phyloP scores from a whole-genome alignment of 2,329 filamentous ascomycete genomes.

The Calonectria pseudoturangicola region DNA sequence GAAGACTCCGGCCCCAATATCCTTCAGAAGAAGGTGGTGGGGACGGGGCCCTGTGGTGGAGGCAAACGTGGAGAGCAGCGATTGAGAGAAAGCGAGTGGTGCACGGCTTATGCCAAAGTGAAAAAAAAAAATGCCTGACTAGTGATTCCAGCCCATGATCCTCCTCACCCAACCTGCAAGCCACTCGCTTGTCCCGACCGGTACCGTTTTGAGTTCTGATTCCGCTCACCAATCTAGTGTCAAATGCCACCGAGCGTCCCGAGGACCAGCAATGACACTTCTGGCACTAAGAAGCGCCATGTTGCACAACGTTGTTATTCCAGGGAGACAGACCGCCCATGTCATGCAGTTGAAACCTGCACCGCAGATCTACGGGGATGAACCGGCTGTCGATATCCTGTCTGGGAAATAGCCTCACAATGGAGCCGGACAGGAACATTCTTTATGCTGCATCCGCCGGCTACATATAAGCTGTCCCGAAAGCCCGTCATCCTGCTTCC shows the following conservation, averaged over 20 bases:
- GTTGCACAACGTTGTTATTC: conserved; percentile 11
- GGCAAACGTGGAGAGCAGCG: conserved; percentile 26
- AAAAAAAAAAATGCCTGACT: conserved; percentile 28
- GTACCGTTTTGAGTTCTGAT: conserved; percentile 19
- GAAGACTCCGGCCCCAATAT: conserved; percentile 29
- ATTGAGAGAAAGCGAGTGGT: conserved; percentile 10
- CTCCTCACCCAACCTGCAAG: conserved; percentile 31
- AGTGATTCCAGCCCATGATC: conserved; percentile 34
- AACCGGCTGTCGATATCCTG: conserved; percentile 16
- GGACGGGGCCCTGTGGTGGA: conserved; percentile 28
- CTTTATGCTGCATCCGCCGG: not conserved
- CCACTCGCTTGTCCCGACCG: conserved; percentile 26
- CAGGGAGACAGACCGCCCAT: conserved; percentile 16
- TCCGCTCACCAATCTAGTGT: conserved; percentile 9
- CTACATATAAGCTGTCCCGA: not conserved
- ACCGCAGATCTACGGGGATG: conserved; percentile 31
- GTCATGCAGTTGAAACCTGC: conserved; percentile 34
- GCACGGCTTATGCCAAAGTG: not conserved
- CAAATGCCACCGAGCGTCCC: conserved; percentile 29
- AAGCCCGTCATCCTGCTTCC: not conserved
- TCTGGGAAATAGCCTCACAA: conserved; percentile 15
- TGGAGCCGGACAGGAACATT: conserved; percentile 12
- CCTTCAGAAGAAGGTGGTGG: conserved; percentile 30
- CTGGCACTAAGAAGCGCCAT: conserved; percentile 19
- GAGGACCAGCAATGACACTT: not conserved